phyloP scores from a whole-genome alignment of 441 rosid species.

The Biscutella laevigata region DNA sequence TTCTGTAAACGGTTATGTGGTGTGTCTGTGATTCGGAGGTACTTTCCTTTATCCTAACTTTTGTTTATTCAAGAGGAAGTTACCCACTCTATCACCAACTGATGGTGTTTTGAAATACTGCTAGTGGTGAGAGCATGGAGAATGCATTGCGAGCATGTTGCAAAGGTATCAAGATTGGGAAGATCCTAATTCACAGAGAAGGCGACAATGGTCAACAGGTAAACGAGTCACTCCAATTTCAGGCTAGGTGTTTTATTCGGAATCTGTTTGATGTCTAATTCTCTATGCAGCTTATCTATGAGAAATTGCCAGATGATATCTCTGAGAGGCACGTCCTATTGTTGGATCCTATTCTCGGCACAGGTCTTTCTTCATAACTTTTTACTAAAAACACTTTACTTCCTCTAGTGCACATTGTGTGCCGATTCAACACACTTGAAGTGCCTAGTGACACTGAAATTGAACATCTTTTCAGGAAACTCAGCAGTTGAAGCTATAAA shows the following conservation, averaged over 20 bases:
- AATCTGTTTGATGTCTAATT: conserved; percentile 18
- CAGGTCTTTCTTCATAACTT: conserved; percentile 38
- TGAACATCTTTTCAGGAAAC: conserved; percentile 48
- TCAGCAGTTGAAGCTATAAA: conserved; percentile 90
- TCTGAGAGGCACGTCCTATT: conserved; percentile 83
- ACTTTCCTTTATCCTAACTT: conserved; percentile 15
- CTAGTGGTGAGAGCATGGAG: conserved; percentile 94
- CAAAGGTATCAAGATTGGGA: conserved; percentile 95
- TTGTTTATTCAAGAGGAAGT: background rate
- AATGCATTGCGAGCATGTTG: conserved; percentile 94
- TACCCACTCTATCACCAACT: conserved; percentile 9
- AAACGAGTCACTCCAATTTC: conserved; percentile 7
- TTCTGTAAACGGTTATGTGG: conserved; percentile 96
- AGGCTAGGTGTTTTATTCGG: background rate
- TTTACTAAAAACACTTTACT: background rate
- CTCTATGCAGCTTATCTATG: conserved; percentile 71
- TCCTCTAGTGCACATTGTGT: background rate
- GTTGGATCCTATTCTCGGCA: conserved; percentile 91
- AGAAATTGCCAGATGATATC: conserved; percentile 83
- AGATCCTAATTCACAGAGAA: conserved; percentile 91
- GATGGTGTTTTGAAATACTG: background rate
- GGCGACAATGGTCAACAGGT: conserved; percentile 99
- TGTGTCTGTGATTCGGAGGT: conserved; percentile 93
- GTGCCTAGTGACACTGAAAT: background rate
- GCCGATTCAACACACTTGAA: background rate